These are phyloP conservation scores for Coniferiporia weirii DNA, from an alignment of 1,284 basidiomycete genomes.

Conservation along the genomic window DNA sequence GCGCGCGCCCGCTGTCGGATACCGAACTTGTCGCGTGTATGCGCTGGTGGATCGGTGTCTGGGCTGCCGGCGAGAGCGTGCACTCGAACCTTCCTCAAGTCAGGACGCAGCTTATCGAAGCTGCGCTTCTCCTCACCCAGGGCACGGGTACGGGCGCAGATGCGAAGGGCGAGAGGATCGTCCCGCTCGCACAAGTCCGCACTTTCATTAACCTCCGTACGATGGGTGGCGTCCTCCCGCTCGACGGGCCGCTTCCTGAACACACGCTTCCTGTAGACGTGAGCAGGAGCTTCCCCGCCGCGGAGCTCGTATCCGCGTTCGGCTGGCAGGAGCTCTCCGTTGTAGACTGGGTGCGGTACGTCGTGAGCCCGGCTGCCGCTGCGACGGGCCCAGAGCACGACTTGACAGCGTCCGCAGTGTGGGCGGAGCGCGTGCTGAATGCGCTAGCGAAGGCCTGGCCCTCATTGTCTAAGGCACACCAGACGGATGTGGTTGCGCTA, in stretches of 20 bases:
- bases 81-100: conserved; percentile 40
- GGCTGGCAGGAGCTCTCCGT: conserved; percentile 81
- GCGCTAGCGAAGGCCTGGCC: conserved; percentile 77
- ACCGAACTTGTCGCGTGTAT: conserved; percentile 80
- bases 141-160: conserved; percentile 35
- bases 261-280: conserved; percentile 72
- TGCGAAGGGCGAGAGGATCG: conserved; percentile 43
- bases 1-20: conserved; percentile 65
- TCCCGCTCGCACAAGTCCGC: conserved; percentile 66
- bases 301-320: conserved; percentile 57
- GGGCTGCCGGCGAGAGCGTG: conserved; percentile 40
- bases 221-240: conserved; percentile 59
- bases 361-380: conserved; percentile 45
- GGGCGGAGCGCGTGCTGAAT: conserved; percentile 79
- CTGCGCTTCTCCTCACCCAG: conserved; percentile 51
- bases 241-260: conserved; percentile 78
- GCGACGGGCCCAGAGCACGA: conserved; percentile 50
- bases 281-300: conserved; percentile 58
- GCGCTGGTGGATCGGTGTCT: conserved; percentile 82
- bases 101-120: conserved; percentile 62
- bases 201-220: conserved; percentile 72
- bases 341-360: conserved; percentile 70
- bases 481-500: conserved; percentile 51
- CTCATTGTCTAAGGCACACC: conserved; percentile 54
- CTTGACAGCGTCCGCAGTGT: conserved; percentile 62